Evolutionary conservation across 768 basidiomycete species (phyloP), one percentile per base, ranked within the genome.

Genomic region (Tylopilus plumbeoviolaceoides): DNA sequence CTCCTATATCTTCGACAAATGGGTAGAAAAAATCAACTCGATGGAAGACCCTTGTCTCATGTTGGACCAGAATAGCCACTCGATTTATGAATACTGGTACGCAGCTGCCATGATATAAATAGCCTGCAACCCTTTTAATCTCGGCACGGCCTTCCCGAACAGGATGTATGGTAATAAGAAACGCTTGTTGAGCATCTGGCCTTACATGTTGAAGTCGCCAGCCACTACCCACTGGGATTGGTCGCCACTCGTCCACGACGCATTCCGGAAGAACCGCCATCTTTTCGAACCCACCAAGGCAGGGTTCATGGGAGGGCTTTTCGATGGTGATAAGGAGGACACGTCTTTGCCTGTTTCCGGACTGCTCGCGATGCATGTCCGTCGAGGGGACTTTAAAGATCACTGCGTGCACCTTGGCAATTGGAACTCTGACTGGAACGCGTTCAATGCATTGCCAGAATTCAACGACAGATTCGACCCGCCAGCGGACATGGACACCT

Each of bases 331-430:
- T 21, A n/a, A 43, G 30, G 53, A 61, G 47, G 45, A 27, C 15
- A 50, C 56, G 21, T 49, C 46, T 9, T 7, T 49, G 3, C 59
- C 63, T 7, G 64, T 77, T 27, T 58, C 71, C 0, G 76, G 79
- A 17, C 67, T 80, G 1, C 67, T 82, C 5, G 81, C 74, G 4
- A 59, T 81, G 8, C 81, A 82, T 56, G 63, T 81, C 42, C 78
- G 80, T 1, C 68, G 79, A 28, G 80, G 81, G 11, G 80, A 80
- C 61, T 81, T 72, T 56, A 41, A 70, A 36, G 55, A 67, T 5
- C 80, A 81, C 61, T 82, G 81, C 63, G 44, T 50, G 6, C 51
- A 66, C 50, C 70, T 82, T 33, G 67, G 67, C 2, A 54, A 64
- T 47, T 72, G 70, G 63, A 48, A 48, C 6, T 58, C 73, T 4